These are phyloP conservation scores for Pleurotus tuber-regium DNA, from an alignment of 768 basidiomycete species.

Conservation along the genomic window DNA sequence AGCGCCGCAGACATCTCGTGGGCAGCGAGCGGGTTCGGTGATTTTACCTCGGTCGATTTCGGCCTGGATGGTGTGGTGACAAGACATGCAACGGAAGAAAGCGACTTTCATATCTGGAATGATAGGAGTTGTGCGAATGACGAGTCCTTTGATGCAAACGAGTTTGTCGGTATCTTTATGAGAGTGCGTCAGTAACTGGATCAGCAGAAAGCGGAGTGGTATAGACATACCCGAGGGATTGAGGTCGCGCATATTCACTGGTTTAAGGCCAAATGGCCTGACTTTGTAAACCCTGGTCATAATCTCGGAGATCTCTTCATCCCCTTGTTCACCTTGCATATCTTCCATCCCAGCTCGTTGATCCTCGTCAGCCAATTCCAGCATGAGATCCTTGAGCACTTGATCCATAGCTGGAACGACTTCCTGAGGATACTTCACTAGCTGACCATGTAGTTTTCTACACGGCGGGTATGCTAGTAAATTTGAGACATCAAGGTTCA, in stretches of 20 bases:
- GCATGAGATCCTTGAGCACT: constrained; percentile 88
- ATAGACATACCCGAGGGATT: constrained; percentile 78
- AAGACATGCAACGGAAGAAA: constrained; percentile 96
- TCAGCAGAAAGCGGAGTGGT: neutral
- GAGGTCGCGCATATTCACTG: constrained; percentile 92
- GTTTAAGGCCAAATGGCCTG: constrained; percentile 80
- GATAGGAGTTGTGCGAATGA: constrained; percentile 95
- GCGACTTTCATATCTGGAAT: constrained; percentile 99
- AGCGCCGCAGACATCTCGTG: constrained; percentile 87
- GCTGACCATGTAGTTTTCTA: constrained; percentile 79
- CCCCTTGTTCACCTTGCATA: constrained; percentile 74
- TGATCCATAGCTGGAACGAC: constrained; percentile 98
- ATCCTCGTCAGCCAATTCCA: constrained; percentile 83
- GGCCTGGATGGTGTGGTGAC: constrained; percentile 94
- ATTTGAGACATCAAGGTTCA: constrained; percentile 90
- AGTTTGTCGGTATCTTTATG: constrained; percentile 95
- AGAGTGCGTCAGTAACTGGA: neutral
- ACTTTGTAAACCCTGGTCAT: constrained; percentile 90
- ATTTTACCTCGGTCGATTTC: constrained; percentile 99
- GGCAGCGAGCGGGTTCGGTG: constrained; percentile 87
- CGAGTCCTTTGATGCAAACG: constrained; percentile 92
- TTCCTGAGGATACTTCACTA: constrained; percentile 95
- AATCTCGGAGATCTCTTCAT: constrained; percentile 87
- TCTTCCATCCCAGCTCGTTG: constrained; percentile 66
- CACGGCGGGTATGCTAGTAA: constrained; percentile 82